Base-by-base conservation (phyloP, 1,284 basidiomycete genomes). In the Fomitopsis betulina region DNA sequence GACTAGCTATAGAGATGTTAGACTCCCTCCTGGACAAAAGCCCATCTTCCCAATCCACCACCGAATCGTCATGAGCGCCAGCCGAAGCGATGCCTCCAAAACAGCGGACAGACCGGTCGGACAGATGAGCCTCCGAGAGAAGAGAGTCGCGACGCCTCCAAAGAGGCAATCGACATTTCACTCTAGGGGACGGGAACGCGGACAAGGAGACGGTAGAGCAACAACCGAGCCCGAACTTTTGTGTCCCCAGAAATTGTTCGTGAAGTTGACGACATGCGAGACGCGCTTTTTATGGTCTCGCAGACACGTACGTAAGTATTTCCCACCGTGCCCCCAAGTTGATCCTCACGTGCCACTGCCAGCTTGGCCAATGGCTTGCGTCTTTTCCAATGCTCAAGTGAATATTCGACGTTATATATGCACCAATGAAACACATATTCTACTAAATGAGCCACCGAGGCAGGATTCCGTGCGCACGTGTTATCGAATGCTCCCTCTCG, bases 121-220 rank as follows among this genome's bases (percentile, higher is more conserved):
- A 67, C 76, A 71, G 77, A 72, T 69, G 68, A 63, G 25, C 64
- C 60, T 62, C 65, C 63, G 23, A 58, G 68, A 56, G 63, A 68
- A 70, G 61, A 65, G 68, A 69, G 65, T 70, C 64, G 74, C 68
- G 69, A 72, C 65, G 65, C 67, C 57, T 58, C 58, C 49, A 56
- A 61, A 52, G 63, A 63, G 58, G 59, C 70, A n/a, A 73, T 72
- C 75, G 73, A 75, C 58, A 68, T 72, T 60, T 86, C 67, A 64
- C 42, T 91, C 80, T 90, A 78, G 89, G 81, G 83, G 87, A 91
- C 89, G 87, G 89, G 89, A 91, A 91, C 89, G 88, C 89, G 89
- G 86, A 83, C 88, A 82, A 83, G 87, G 83, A 89, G 81, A 81
- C 84, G 84, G 85, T 81, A 80, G 73, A 84, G 82, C 82, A 86